A percentile compares a stretch with the other conserved stretches of the same genome.
phyloP scores from a whole-genome alignment of 225 moss, liverwort and hornwort genomes.

The Rhytidiadelphus loreus region DNA sequence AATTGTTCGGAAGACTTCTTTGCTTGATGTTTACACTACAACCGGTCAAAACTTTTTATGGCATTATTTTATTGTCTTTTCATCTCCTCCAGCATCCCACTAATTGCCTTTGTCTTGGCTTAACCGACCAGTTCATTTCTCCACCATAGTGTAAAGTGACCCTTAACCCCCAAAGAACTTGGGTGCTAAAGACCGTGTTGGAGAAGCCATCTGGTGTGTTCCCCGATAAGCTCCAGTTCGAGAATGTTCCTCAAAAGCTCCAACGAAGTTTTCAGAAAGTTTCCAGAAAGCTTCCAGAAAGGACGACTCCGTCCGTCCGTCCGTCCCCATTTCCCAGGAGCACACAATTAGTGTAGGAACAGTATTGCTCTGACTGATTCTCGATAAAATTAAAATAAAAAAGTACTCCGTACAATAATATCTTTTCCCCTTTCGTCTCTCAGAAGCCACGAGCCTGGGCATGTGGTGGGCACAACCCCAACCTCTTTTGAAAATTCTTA shows the following conservation, averaged over 20 bases:
- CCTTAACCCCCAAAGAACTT: no score
- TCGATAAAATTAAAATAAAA: not conserved
- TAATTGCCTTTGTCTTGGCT: no score
- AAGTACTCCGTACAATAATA: not conserved
- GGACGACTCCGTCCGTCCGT: not conserved
- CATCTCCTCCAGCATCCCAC: no score
- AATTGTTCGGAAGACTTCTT: no score
- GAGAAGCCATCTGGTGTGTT: not conserved
- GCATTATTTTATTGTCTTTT: no score
- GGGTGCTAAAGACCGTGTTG: no score
- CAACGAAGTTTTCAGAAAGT: not conserved
- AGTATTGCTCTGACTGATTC: rapidly evolving
- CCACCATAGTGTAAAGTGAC: no score
- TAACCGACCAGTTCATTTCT: no score
- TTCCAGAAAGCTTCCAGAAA: not conserved
- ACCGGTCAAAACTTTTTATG: no score
- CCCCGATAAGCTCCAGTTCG: not conserved
- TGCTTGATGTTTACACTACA: no score
- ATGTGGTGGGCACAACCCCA: not conserved
- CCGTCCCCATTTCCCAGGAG: not conserved
- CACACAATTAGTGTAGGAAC: not conserved
- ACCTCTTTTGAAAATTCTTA: not conserved
- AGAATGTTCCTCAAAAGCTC: not conserved
- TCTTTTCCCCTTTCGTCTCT: not conserved
- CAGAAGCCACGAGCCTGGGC: not conserved